Evolutionary conservation across 192 early-diverging fungal genomes (phyloP).

Genomic region (Backusella australiensis): DNA sequence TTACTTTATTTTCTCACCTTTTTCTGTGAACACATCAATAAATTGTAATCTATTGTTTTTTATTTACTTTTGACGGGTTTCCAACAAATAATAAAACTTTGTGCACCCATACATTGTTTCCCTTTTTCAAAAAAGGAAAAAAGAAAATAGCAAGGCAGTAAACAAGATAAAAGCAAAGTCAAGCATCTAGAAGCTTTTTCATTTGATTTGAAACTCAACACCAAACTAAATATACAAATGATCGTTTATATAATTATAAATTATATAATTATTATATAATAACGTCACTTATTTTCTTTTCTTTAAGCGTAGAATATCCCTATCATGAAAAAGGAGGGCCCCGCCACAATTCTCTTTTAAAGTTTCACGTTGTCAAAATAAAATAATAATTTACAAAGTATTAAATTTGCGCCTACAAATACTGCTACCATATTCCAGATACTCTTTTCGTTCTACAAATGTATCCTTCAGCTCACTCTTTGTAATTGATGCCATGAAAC

Average conservation of each 20-base stretch:
- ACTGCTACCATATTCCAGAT: constrained; percentile 58
- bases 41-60: constrained; percentile 2
- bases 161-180: too few species aligned
- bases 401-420: constrained; percentile 52
- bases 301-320: not conserved
- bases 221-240: not conserved
- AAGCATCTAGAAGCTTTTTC: not conserved
- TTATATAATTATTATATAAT: not conserved
- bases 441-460: constrained; percentile 61
- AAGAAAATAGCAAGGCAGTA: too few species aligned
- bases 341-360: not conserved
- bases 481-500: constrained; percentile 40
- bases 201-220: not conserved
- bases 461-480: constrained; percentile 43
- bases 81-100: not conserved
- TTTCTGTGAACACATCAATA: not conserved
- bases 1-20: not conserved
- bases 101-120: not conserved
- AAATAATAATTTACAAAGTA: not conserved
- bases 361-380: constrained; percentile 8
- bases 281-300: not conserved
- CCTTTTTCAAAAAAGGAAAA: not conserved
- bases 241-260: too few species aligned
- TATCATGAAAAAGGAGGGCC: not conserved
- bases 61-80: constrained; percentile 1